Conservation (phyloP, 495 filamentous ascomycete species). For the Cercophora newfieldiana region DNA sequence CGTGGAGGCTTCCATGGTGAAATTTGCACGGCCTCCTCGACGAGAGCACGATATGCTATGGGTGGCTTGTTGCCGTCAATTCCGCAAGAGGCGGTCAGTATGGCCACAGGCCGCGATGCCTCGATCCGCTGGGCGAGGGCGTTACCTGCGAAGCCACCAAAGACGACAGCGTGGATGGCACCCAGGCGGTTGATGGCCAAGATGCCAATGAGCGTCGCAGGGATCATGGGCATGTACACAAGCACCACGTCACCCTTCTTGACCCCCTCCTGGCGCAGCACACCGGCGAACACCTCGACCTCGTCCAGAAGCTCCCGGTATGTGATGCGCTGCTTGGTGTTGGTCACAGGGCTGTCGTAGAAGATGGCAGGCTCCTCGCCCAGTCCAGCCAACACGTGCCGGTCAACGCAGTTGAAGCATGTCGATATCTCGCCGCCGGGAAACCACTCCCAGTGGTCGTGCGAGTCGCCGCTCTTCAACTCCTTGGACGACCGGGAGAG, state of each 20-base stretch:
- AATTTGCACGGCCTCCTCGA: conserved; percentile 63
- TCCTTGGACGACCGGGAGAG: conserved; percentile 45
- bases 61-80: conserved; percentile 84
- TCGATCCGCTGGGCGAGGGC: conserved; percentile 90
- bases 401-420: conserved; percentile 85
- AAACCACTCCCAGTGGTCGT: conserved; percentile 78
- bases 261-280: conserved; percentile 80
- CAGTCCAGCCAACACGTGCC: conserved; percentile 75
- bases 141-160: conserved; percentile 82
- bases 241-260: conserved; percentile 87
- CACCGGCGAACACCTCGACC: conserved; percentile 80
- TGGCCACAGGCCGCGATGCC: conserved; percentile 67
- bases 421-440: conserved; percentile 87
- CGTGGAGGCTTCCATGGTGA: conserved; percentile 64
- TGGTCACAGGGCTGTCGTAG: conserved; percentile 85
- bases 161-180: conserved; percentile 88
- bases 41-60: conserved; percentile 66
- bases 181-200: conserved; percentile 80
- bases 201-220: conserved; percentile 79
- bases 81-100: conserved; percentile 89
- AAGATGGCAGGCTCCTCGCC: conserved; percentile 75
- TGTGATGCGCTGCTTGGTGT: conserved; percentile 67
- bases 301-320: conserved; percentile 78
- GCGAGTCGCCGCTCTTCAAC: conserved; percentile 39
- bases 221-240: conserved; percentile 98